Evolutionary conservation across 169 alveolate genomes (phyloP).

Genomic region (Perkinsus marinus): DNA sequence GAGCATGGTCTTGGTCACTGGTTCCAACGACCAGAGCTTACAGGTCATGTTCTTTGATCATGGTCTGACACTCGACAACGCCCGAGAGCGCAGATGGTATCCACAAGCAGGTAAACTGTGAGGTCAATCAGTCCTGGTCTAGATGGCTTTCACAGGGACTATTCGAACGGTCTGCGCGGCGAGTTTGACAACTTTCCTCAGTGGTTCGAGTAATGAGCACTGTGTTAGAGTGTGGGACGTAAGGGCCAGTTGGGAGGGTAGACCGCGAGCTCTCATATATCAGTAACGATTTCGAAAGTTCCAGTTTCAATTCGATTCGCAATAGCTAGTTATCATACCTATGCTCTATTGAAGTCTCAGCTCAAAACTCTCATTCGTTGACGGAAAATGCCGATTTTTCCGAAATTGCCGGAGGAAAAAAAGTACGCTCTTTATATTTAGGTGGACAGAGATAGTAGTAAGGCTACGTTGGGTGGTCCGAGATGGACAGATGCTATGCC

Average conservation of each 20-base stretch:
- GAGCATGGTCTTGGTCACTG: neutral
- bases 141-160: neutral
- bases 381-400: no score
- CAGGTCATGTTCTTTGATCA: neutral
- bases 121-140: neutral
- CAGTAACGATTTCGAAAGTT: no score
- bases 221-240: neutral
- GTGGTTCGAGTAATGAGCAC: neutral
- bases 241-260: neutral
- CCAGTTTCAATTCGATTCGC: no score
- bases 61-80: neutral
- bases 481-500: neutral
- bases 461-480: neutral
- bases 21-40: neutral
- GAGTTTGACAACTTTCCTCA: neutral
- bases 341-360: no score
- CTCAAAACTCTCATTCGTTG: no score
- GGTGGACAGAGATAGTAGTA: neutral
- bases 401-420: no score
- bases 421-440: no score
- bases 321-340: no score
- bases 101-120: neutral
- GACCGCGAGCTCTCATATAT: no score
- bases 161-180: neutral
- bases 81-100: neutral